These are phyloP conservation scores for Pelagomonas calceolata DNA, from an alignment of 108 stramenopile genomes.

Conservation along the genomic window DNA sequence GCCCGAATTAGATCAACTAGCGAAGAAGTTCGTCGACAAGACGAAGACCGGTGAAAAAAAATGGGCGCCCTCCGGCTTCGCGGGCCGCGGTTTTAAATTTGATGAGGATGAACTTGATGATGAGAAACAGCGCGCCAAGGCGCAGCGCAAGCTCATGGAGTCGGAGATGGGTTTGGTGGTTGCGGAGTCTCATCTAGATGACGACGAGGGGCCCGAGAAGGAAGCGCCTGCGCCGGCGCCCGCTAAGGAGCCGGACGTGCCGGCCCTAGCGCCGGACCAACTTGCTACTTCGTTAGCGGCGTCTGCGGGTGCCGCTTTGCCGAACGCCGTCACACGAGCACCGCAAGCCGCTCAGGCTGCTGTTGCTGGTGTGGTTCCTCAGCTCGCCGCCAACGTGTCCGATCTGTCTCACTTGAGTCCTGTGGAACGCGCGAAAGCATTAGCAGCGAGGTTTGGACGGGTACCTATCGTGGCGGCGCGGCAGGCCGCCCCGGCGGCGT, in stretches of 20 bases:
- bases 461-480: too few relatives aligned
- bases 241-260: not conserved
- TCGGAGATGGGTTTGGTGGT: not conserved
- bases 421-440: not conserved
- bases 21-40: constrained; percentile 79
- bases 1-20: constrained; percentile 63
- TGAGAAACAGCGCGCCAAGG: constrained; percentile 21
- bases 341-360: too few relatives aligned
- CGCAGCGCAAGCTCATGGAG: constrained; percentile 3
- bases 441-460: not conserved
- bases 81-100: constrained; percentile 44
- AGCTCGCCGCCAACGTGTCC: too few relatives aligned
- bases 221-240: not conserved
- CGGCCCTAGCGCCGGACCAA: not conserved
- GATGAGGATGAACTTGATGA: constrained; percentile 43
- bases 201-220: not conserved
- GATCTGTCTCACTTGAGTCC: not conserved
- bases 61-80: constrained; percentile 32
- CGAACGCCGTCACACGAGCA: too few relatives aligned
- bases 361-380: too few relatives aligned
- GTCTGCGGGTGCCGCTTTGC: not conserved
- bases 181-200: not conserved
- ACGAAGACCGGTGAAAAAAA: constrained; percentile 54
- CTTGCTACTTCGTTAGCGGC: too few relatives aligned
- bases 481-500: too few relatives aligned